phyloP scores from a whole-genome alignment of 345 rosid species.

The Salix caprea region DNA sequence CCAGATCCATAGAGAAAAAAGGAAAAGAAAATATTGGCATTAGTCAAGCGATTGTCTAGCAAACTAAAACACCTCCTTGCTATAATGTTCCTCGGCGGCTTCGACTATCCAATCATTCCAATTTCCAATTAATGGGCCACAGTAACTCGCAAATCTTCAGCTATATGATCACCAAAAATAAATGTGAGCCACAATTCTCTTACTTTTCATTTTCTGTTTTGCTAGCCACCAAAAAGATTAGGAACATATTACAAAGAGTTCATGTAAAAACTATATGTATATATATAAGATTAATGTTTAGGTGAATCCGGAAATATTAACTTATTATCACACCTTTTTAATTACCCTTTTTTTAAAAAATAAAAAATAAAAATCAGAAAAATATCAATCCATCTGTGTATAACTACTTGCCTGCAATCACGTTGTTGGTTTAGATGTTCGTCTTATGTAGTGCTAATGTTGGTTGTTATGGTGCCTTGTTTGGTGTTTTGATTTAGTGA shows the following conservation, averaged over 20 bases:
- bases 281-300: no score
- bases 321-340: no score
- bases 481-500: background rate
- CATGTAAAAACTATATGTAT: background rate
- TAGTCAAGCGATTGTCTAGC: background rate
- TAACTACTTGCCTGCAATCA: slow-evolving; percentile 14
- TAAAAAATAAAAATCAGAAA: no score
- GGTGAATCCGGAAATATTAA: no score
- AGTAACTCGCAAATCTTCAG: background rate
- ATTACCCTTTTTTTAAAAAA: no score
- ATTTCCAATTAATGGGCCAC: background rate
- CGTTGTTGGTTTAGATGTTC: slow-evolving; percentile 6
- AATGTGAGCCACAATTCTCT: background rate
- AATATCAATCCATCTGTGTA: no score
- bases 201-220: background rate
- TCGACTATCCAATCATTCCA: background rate
- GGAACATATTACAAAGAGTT: background rate
- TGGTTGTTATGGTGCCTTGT: slow-evolving; percentile 1
- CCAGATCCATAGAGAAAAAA: background rate
- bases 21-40: background rate
- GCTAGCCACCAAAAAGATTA: background rate
- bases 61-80: background rate
- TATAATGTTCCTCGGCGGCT: background rate
- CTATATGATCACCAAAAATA: background rate
- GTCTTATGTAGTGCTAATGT: background rate